Conservation (phyloP, 768 basidiomycete genomes). For the Leccinum broughii region DNA sequence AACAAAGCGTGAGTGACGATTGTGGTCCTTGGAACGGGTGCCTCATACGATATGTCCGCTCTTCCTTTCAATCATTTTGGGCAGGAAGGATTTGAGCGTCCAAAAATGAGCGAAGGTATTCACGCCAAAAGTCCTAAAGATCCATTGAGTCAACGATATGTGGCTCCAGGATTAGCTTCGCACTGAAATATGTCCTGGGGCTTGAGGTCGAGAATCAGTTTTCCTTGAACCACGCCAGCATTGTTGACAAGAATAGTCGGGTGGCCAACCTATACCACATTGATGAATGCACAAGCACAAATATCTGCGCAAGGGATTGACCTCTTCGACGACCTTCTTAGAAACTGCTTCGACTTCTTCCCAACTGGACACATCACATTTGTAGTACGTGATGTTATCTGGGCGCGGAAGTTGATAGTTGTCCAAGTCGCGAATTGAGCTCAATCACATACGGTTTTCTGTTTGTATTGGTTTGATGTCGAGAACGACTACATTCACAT, state of each 20-base stretch:
- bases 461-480: slow-evolving; percentile 78
- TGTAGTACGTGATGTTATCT: slow-evolving; percentile 84
- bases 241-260: slow-evolving; percentile 94
- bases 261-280: slow-evolving; percentile 63
- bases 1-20: slow-evolving; percentile 17
- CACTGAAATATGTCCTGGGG: slow-evolving; percentile 83
- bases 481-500: slow-evolving; percentile 81
- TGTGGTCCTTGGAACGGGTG: not conserved
- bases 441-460: slow-evolving; percentile 61
- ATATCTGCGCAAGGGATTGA: slow-evolving; percentile 30
- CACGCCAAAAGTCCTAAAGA: slow-evolving; percentile 77
- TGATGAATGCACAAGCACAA: not conserved
- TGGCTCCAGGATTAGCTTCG: slow-evolving; percentile 51
- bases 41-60: slow-evolving; percentile 81
- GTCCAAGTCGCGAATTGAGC: not conserved
- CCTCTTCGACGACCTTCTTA: slow-evolving; percentile 75
- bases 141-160: slow-evolving; percentile 2
- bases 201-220: slow-evolving; percentile 74
- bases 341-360: slow-evolving; percentile 79
- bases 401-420: slow-evolving; percentile 8
- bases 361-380: slow-evolving; percentile 91
- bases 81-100: slow-evolving; percentile 91
- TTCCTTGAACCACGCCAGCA: slow-evolving; percentile 92
- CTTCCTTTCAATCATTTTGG: slow-evolving; percentile 75
- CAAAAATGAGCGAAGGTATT: slow-evolving; percentile 91